Evolutionary conservation across 306 rosid species (phyloP), one percentile per base, ranked within the genome.

Genomic region (Rosa multiflora): DNA sequence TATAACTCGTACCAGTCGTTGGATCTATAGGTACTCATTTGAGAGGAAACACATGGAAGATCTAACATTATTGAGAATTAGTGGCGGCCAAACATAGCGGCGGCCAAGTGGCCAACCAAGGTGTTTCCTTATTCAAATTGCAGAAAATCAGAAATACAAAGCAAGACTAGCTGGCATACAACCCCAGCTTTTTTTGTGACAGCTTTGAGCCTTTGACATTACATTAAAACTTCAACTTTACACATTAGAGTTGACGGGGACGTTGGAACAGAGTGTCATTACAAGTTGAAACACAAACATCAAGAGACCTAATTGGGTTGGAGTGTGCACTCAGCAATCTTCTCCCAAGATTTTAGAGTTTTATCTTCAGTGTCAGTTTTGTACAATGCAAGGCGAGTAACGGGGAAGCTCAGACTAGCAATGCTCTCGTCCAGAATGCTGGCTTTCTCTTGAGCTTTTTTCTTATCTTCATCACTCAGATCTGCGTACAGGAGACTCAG

Each of bases 331-430:
- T 88, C 97, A 43, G 89, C 87, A 76, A 94, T 87, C 86, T 92
- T 91, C 86, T 92, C 91, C 99, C 97, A 94, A 7, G 97, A 92
- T 70, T 91, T 46, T 40, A 91, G 92, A 79, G 95, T 86, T 74
- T 68, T 80, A 88, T 92, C 99, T 69, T 72, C 81, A 0, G 95
- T 83, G 82, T 92, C 92, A 0, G 99, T 92, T 88, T 86, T 92
- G 89, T 89, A 94, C 58, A 94, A 76, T 7, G 95, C 99, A 61
- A 94, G 90, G 46, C 85, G 88, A 69, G 75, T 89, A 39, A 92
- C 70, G 23, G 83, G 87, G 76, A 92, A 92, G 83, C 76, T 92
- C 83, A 89, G 81, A 48, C 92, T 81, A 44, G 23, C 68, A 43
- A 92, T 85, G 76, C 73, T 72, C 67, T 81, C 81, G 9, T 91